Percentiles rank a stretch among this genome's conserved stretches.
Evolutionary conservation across 495 filamentous ascomycete species (phyloP).

Genomic region (Aspergillus sclerotiicarbonarius): DNA sequence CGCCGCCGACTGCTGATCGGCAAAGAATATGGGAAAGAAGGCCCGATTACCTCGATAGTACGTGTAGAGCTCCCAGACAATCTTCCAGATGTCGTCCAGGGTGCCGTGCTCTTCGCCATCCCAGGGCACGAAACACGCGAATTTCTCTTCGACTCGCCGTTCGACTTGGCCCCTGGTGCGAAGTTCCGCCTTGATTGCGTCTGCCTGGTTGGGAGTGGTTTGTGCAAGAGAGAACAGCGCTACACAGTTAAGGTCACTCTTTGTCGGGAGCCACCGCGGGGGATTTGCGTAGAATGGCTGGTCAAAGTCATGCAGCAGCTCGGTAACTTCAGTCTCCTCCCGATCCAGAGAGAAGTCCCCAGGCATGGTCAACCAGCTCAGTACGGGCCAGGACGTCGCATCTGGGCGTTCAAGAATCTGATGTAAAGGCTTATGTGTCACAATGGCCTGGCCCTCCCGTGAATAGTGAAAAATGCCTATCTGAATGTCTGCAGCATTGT

Average conservation of each 20-base stretch:
- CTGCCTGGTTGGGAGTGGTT: slow-evolving; percentile 7
- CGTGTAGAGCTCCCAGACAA: slow-evolving; percentile 9
- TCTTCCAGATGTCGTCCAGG: slow-evolving; percentile 16
- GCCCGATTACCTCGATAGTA: not conserved
- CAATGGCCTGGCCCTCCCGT: not conserved
- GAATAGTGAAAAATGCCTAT: not conserved
- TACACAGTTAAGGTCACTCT: not conserved
- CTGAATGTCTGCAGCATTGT: not conserved
- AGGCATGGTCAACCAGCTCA: not conserved
- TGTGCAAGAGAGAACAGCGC: slow-evolving; percentile 15
- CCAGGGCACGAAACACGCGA: slow-evolving; percentile 14
- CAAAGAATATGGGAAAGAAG: slow-evolving; percentile 10
- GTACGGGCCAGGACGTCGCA: too few relatives aligned
- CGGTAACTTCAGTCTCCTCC: not conserved
- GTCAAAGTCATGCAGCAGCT: not conserved
- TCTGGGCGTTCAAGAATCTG: not conserved
- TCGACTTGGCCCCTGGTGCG: not conserved
- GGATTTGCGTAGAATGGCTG: slow-evolving; percentile 16
- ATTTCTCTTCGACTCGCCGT: not conserved
- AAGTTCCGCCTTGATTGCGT: slow-evolving; percentile 1
- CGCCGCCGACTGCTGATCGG: slow-evolving; percentile 12
- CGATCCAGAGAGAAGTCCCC: not conserved
- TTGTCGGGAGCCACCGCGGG: slow-evolving; percentile 8
- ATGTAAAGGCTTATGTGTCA: not conserved
- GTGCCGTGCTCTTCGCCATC: slow-evolving; percentile 14